Conservation (phyloP, 2,329 filamentous ascomycete species). For the Penicillium brasilianum region DNA sequence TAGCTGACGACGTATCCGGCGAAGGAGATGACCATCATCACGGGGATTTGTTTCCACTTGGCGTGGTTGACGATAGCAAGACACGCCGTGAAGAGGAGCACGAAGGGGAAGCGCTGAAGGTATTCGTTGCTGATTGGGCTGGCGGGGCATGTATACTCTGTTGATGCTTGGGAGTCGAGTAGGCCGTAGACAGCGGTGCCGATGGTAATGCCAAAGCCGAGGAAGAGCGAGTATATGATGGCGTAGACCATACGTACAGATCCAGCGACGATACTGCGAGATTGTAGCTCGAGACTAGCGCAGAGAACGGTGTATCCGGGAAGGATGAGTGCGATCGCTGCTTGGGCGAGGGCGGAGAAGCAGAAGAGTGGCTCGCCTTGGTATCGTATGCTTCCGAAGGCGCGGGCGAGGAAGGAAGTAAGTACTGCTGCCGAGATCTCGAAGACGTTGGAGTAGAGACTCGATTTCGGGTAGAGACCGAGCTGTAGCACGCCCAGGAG, state of each 20-base stretch:
- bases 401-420: slow-evolving; percentile 72
- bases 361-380: slow-evolving; percentile 60
- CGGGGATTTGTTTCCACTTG: slow-evolving; percentile 76
- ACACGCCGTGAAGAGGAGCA: slow-evolving; percentile 73
- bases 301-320: slow-evolving; percentile 70
- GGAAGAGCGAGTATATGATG: slow-evolving; percentile 73
- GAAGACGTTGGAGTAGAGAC: slow-evolving; percentile 68
- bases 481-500: slow-evolving; percentile 76
- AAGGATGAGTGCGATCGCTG: slow-evolving; percentile 75
- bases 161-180: slow-evolving; percentile 61
- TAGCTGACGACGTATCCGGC: slow-evolving; percentile 77
- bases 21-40: slow-evolving; percentile 76
- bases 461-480: slow-evolving; percentile 73
- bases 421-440: slow-evolving; percentile 68
- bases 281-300: slow-evolving; percentile 69
- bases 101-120: slow-evolving; percentile 70
- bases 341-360: slow-evolving; percentile 73
- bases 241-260: slow-evolving; percentile 77
- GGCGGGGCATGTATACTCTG: slow-evolving; percentile 52
- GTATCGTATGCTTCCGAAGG: slow-evolving; percentile 66
- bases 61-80: slow-evolving; percentile 81
- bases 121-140: slow-evolving; percentile 54
- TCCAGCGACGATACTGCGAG: slow-evolving; percentile 70
- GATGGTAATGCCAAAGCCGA: slow-evolving; percentile 74
- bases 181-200: slow-evolving; percentile 68